Base-by-base conservation (phyloP, 306 rosid species). In the Quercus gilva region DNA sequence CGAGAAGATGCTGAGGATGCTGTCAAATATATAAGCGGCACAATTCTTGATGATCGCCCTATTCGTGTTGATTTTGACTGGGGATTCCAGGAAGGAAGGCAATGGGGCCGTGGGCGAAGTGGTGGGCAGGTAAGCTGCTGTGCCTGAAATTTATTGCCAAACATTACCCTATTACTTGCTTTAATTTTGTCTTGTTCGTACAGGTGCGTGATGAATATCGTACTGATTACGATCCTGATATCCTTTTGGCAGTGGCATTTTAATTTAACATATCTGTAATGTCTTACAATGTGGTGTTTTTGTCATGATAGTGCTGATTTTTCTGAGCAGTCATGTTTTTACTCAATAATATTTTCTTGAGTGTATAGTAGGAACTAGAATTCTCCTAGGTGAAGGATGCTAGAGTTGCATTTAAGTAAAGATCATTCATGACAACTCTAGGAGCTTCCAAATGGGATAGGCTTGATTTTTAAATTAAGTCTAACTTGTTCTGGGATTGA, bases 11-110 rank as follows among this genome's bases (percentile, higher is more conserved):
- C 97, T 3, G 98, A 93, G 84, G 99, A 95, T 84, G 97, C 97
- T 76, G 97, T 94, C 74, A 95, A 93, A 74, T 95, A 90, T 82
- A 86, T 95, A 79, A 95, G 99, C 45, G 98, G 98, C 69, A 95
- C 99, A 8, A 93, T 93, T 85, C 97, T 95, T 69, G 99, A 95
- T 84, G 99, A 95, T 71, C 99, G 99, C 75, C 98, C 97, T 61
- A 92, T 95, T 85, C 99, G 99, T 83, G 99, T 90, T 86, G 99
- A 95, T 90, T 95, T 95, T 87, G 99, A 95, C 71, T 95, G 99
- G 99, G 99, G 99, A 69, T 95, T 95, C 81, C 97, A 85, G 79
- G 99, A 95, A 23, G 99, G 99, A 13, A 89, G 99, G 81, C 99
- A 95, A 82, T 95, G 98, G 99, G 99, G 99, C 43, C 99, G 99